Evolutionary conservation across 2,329 filamentous ascomycete genomes (phyloP).

Genomic region (Grosmannia penicillata): DNA sequence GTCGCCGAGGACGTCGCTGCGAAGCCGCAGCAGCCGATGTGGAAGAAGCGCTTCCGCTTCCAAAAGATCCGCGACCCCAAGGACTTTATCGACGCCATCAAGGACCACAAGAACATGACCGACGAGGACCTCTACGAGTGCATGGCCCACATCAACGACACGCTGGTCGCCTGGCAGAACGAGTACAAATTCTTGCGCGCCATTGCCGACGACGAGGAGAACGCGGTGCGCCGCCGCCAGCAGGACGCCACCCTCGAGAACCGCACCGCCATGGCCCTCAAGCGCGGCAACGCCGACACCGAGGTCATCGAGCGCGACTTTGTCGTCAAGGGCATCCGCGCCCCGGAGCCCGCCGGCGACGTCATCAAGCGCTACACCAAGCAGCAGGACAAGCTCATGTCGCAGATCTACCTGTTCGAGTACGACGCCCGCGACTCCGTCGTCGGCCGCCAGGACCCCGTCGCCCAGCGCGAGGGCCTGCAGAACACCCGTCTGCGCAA

Average conservation of each 20-base stretch:
- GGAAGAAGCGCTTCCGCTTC: conserved; percentile 27
- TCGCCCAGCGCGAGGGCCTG: conserved; percentile 38
- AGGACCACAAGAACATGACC: conserved; percentile 34
- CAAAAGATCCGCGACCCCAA: conserved; percentile 34
- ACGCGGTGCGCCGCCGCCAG: conserved; percentile 34
- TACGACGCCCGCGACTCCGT: conserved; percentile 43
- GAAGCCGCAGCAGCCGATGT: conserved; percentile 10
- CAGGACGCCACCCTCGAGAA: conserved; percentile 20
- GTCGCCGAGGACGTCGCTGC: no score
- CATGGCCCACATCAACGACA: conserved; percentile 28
- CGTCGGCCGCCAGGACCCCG: conserved; percentile 43
- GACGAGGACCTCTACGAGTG: conserved; percentile 29
- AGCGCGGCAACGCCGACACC: conserved; percentile 26
- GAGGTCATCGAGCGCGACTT: conserved; percentile 35
- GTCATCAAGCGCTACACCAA: conserved; percentile 28
- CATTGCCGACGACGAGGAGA: conserved; percentile 42
- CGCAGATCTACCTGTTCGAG: conserved; percentile 44
- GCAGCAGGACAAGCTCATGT: conserved; percentile 42
- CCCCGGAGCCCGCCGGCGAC: conserved; percentile 27
- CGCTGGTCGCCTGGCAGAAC: conserved; percentile 34
- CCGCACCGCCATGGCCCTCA: conserved; percentile 25
- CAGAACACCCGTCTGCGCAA: conserved; percentile 40
- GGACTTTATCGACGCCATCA: conserved; percentile 31
- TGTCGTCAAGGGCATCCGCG: conserved; percentile 36
- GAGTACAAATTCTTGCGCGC: conserved; percentile 37